Percentiles rank a stretch among this genome's conserved stretches.
Evolutionary conservation across 2,329 filamentous ascomycete genomes (phyloP).

Genomic region (Malbranchea zuffiana): DNA sequence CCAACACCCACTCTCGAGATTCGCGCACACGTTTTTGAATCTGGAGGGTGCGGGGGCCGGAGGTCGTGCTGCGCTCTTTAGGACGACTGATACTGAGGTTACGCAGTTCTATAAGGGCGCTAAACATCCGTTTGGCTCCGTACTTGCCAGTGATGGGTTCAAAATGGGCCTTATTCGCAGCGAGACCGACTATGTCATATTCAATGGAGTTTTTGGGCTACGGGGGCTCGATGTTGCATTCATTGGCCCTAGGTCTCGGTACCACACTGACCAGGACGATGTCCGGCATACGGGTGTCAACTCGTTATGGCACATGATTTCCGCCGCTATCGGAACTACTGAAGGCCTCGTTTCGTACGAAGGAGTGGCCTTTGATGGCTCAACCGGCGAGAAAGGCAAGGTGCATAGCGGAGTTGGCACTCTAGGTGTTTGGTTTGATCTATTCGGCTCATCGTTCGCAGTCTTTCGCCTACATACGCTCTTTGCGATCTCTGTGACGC

Average conservation of each 20-base stretch:
- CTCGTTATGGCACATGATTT: constrained; percentile 90
- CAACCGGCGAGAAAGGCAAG: constrained; percentile 47
- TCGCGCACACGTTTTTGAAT: constrained; percentile 82
- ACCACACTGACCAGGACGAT: constrained; percentile 87
- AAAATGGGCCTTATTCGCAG: constrained; percentile 66
- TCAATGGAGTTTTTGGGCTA: constrained; percentile 64
- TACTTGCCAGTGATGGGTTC: constrained; percentile 76
- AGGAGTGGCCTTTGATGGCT: constrained; percentile 54
- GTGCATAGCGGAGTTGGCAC: constrained; percentile 56
- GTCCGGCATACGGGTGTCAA: constrained; percentile 56
- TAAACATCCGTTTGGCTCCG: constrained; percentile 69
- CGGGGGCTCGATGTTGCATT: constrained; percentile 89
- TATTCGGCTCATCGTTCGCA: constrained; percentile 70
- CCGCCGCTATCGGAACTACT: constrained; percentile 64
- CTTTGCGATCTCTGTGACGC: constrained; percentile 75
- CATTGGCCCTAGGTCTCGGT: constrained; percentile 71
- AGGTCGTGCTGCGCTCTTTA: constrained; percentile 75
- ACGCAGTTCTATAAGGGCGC: constrained; percentile 64
- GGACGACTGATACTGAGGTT: constrained; percentile 76
- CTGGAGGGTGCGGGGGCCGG: constrained; percentile 91
- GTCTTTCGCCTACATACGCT: constrained; percentile 70
- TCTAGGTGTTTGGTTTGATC: constrained; percentile 82
- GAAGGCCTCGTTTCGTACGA: constrained; percentile 58
- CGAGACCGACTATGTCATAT: constrained; percentile 81
- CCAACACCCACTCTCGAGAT: constrained; percentile 66